These are phyloP conservation scores for Tolypocladium ophioglossoides DNA, from an alignment of 2,329 filamentous ascomycete genomes.

Conservation along the genomic window DNA sequence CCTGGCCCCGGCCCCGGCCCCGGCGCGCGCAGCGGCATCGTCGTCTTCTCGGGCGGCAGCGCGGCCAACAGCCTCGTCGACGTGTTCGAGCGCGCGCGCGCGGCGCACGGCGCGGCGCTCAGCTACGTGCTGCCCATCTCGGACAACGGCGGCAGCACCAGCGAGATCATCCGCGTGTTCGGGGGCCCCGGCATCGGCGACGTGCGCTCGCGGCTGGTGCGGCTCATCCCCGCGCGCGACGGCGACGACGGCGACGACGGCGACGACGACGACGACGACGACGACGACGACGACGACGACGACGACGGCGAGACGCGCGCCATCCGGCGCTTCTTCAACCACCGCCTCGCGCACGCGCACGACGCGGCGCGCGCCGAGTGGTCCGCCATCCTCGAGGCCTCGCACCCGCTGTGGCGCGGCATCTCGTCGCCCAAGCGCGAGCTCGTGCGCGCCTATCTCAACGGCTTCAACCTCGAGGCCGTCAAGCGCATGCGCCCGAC, in stretches of 20 bases:
- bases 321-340: slow-evolving; percentile 77
- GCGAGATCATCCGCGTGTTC: slow-evolving; percentile 87
- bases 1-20: slow-evolving; percentile 6
- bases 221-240: slow-evolving; percentile 64
- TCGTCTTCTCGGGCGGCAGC: slow-evolving; percentile 85
- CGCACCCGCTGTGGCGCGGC: slow-evolving; percentile 62
- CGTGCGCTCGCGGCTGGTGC: slow-evolving; percentile 58
- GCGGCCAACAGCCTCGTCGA: slow-evolving; percentile 93
- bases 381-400: slow-evolving; percentile 79
- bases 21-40: slow-evolving; percentile 36
- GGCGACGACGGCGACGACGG: slow-evolving; percentile 48
- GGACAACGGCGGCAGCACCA: slow-evolving; percentile 91
- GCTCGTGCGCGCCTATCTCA: slow-evolving; percentile 67
- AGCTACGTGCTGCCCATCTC: slow-evolving; percentile 91
- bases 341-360: slow-evolving; percentile 53
- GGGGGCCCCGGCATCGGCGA: slow-evolving; percentile 66
- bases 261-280: slow-evolving; percentile 52
- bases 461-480: slow-evolving; percentile 67
- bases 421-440: slow-evolving; percentile 65
- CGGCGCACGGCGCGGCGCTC: slow-evolving; percentile 55
- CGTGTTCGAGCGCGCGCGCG: slow-evolving; percentile 61
- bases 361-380: slow-evolving; percentile 67
- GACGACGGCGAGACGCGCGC: slow-evolving; percentile 57
- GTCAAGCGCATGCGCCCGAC: slow-evolving; percentile 64
- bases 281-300: no score